Percentiles rank a stretch among this genome's conserved stretches.
Conservation (phyloP, 345 rosid genomes). For the Eucalyptus cloeziana region DNA sequence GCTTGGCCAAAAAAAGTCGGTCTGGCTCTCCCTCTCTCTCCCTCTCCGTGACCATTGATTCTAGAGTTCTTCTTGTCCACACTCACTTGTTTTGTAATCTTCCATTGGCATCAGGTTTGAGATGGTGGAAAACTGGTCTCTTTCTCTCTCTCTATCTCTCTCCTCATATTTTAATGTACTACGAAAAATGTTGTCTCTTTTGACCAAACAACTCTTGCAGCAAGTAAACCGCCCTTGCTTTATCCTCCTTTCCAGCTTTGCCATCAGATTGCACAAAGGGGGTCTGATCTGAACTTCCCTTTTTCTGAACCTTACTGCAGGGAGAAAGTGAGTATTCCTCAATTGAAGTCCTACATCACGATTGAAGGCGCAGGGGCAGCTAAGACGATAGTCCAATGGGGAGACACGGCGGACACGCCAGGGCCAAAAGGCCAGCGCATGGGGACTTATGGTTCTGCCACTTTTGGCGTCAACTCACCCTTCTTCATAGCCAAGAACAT, state of each 20-base stretch:
- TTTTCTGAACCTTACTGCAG: slow-evolving; percentile 10
- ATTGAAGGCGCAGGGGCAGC: slow-evolving; percentile 93
- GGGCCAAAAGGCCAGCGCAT: slow-evolving; percentile 59
- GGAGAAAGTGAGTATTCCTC: slow-evolving; percentile 78
- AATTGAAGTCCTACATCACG: slow-evolving; percentile 72
- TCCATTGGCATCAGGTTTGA: neutral
- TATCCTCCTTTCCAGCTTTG: neutral
- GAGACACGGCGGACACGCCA: slow-evolving; percentile 85
- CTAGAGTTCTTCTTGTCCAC: neutral
- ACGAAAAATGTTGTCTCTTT: neutral
- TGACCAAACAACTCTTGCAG: neutral
- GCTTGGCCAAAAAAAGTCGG: neutral
- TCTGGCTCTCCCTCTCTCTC: neutral
- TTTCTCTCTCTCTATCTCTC: neutral
- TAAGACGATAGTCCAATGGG: slow-evolving; percentile 80
- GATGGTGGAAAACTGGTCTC: neutral
- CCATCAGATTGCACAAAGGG: neutral
- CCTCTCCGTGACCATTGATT: neutral
- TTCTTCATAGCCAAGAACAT: slow-evolving; percentile 89
- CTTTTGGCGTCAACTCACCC: slow-evolving; percentile 82
- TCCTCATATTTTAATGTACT: neutral
- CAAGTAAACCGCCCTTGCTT: neutral
- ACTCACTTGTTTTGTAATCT: neutral
- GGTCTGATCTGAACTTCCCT: neutral
- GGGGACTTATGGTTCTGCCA: slow-evolving; percentile 82